These are phyloP conservation scores for Dorcoceras hygrometricum DNA, from an alignment of 257 asterid genomes.

Conservation along the genomic window DNA sequence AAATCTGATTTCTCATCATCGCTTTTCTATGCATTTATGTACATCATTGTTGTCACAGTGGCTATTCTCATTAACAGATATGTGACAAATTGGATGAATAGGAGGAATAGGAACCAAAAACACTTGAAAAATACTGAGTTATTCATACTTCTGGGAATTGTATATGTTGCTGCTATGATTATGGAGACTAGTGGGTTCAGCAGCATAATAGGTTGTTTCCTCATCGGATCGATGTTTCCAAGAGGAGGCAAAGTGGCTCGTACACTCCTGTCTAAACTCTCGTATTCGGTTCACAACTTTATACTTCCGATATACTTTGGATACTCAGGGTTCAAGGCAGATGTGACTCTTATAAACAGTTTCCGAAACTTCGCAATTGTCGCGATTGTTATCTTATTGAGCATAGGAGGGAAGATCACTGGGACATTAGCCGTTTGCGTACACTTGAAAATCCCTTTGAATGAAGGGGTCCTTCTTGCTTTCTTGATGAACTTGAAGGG, in stretches of 20 bases:
- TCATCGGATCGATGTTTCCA: conserved; percentile 84
- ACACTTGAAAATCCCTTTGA: conserved; percentile 73
- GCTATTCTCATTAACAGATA: conserved; percentile 54
- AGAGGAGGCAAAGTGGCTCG: conserved; percentile 89
- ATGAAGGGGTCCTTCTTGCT: conserved; percentile 88
- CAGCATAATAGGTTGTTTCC: conserved; percentile 76
- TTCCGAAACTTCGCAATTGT: conserved; percentile 47
- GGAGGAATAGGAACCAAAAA: conserved; percentile 70
- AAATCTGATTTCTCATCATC: conserved; percentile 21
- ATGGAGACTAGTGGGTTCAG: conserved; percentile 79
- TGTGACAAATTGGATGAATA: conserved; percentile 62
- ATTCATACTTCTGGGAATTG: conserved; percentile 55
- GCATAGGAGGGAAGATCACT: conserved; percentile 87
- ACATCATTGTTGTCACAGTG: conserved; percentile 37
- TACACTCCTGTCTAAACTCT: conserved; percentile 72
- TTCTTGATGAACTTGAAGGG: conserved; percentile 96
- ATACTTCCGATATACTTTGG: conserved; percentile 93
- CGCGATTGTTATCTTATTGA: conserved; percentile 56
- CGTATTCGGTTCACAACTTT: conserved; percentile 75
- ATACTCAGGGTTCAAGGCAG: conserved; percentile 84
- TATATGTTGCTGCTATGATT: conserved; percentile 64
- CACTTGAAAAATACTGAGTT: conserved; percentile 75
- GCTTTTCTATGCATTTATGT: conserved; percentile 42
- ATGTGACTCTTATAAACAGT: conserved; percentile 49
- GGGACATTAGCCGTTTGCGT: conserved; percentile 83